These are phyloP conservation scores for Trichoderma parareesei DNA, from an alignment of 495 filamentous ascomycete species.

Conservation along the genomic window DNA sequence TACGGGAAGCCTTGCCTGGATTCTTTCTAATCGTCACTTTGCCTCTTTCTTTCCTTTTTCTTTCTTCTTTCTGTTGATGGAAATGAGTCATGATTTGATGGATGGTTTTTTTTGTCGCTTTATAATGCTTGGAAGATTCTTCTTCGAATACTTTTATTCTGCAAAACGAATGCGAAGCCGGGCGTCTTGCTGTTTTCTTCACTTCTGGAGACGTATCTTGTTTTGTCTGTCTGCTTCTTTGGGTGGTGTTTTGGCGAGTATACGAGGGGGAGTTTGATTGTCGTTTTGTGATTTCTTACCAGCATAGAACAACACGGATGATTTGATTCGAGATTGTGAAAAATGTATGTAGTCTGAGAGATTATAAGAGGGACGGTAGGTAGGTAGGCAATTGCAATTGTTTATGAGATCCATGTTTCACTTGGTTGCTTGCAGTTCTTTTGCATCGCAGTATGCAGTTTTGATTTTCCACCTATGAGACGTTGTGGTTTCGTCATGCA, in stretches of 20 bases:
- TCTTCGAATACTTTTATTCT: not conserved
- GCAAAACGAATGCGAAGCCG: not conserved
- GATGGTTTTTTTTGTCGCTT: not conserved
- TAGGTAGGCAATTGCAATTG: too few species aligned
- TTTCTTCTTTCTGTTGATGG: not conserved
- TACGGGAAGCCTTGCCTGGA: not conserved
- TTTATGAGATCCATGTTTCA: too few species aligned
- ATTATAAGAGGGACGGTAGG: too few species aligned
- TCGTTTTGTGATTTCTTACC: not conserved
- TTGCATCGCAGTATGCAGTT: not conserved
- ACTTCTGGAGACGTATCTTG: not conserved
- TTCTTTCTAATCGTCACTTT: not conserved
- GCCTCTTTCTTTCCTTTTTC: not conserved
- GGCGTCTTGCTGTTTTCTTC: not conserved
- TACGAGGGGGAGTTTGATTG: not conserved
- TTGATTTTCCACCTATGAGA: too few species aligned
- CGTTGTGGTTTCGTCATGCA: too few species aligned
- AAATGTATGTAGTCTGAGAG: too few species aligned
- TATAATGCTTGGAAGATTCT: not conserved
- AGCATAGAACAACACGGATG: too few species aligned
- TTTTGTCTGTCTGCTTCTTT: not conserved
- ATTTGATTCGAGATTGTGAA: too few species aligned
- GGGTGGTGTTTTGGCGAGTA: not conserved
- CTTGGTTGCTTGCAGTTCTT: not conserved
- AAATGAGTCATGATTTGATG: conserved; percentile 5